A percentile compares a stretch with the other conserved stretches of the same genome.
These are phyloP conservation scores for Phytopythium montanum DNA, from an alignment of 352 stramenopile genomes.

Conservation along the genomic window DNA sequence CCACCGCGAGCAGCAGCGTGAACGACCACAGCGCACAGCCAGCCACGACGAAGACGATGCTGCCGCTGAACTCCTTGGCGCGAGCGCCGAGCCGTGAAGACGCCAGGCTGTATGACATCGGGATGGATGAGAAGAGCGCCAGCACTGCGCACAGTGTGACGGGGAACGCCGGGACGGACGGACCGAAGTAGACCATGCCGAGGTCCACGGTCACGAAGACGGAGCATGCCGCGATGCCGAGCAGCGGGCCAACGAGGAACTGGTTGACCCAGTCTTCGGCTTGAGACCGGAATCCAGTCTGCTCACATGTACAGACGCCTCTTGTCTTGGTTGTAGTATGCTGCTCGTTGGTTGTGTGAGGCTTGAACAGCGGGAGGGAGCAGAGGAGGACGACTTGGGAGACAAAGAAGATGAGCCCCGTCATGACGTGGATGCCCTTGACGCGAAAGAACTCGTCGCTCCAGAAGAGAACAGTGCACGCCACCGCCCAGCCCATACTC, in stretches of 20 bases:
- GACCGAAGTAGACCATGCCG: constrained; percentile 36
- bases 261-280: constrained; percentile 25
- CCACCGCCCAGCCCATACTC: constrained; percentile 30
- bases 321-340: no score
- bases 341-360: constrained; percentile 1
- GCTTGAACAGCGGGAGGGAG: constrained; percentile 36
- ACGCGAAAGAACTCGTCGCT: constrained; percentile 41
- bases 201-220: constrained; percentile 54
- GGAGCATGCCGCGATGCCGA: constrained; percentile 35
- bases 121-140: constrained; percentile 51
- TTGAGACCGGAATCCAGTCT: constrained; percentile 10
- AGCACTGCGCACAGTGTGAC: constrained; percentile 39
- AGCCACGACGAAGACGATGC: constrained; percentile 47
- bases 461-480: constrained; percentile 45
- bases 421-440: constrained; percentile 36
- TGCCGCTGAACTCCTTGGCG: constrained; percentile 32
- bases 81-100: constrained; percentile 21
- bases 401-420: constrained; percentile 35
- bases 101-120: constrained; percentile 43
- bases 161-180: constrained; percentile 40
- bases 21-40: constrained; percentile 57
- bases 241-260: constrained; percentile 31
- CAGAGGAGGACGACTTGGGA: constrained; percentile 35
- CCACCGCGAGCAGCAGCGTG: constrained; percentile 38
- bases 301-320: not conserved